Evolutionary conservation across 345 rosid species (phyloP), one percentile per base, ranked within the genome.

Genomic region (Eutrema heterophyllum): DNA sequence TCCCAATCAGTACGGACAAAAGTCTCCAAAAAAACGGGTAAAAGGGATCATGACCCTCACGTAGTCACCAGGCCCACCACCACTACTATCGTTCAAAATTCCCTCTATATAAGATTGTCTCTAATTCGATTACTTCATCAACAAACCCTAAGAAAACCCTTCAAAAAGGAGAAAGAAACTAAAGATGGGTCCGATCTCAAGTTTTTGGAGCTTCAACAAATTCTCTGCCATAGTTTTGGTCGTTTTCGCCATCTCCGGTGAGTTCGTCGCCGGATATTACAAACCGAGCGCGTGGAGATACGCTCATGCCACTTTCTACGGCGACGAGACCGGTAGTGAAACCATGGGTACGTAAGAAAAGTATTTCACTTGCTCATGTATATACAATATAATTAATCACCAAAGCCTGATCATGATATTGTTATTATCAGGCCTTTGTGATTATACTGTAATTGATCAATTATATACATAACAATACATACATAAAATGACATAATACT

Each of bases 261-360:
- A 68, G 24, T 53, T 52, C 7, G 79, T 61, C 0, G 70, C 65
- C 1, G 79, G 70, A 62, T 76, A 76, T 4, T 90, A 84, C 72
- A 66, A 40, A 46, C 84, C 97, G 8, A 75, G 85, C 49, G 76
- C 73, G 65, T 88, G 91, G 94, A 36, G 68, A n/a, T 63, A 59
- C 6, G 94, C 91, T 5, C 86, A 85, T 58, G 94, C 91, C 43
- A 88, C 94, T 64, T 86, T 88, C 63, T 88, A 88, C 54, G 94
- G 94, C 3, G 91, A 88, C 13, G 86, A 85, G 74, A 78, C 83
- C 43, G 91, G 75, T 66, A 76, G 91, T 36, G 89, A 80, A 64
- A 88, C 91, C 8, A 81, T 82, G 86, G 91, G 91, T 88, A 82
- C 57, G 68, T 72, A 14, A 16, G 43, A 12, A 0, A 10, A 6